Percentiles rank a stretch among this genome's conserved stretches.
Evolutionary conservation across 306 rosid genomes (phyloP).

Genomic region (Gillenia trifoliata): DNA sequence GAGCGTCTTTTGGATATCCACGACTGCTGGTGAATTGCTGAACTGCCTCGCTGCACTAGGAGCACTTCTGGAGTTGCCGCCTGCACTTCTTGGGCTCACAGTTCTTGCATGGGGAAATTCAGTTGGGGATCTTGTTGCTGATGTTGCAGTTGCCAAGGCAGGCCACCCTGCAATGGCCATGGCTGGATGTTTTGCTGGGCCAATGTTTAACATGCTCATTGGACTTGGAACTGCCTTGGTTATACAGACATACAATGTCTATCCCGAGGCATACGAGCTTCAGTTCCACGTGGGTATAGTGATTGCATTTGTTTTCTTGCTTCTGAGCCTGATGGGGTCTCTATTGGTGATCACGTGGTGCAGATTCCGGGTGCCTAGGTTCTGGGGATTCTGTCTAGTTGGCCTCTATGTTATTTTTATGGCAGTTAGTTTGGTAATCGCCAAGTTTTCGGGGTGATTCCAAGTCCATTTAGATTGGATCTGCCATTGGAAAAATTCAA

Average conservation of each 20-base stretch:
- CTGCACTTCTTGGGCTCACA: slow-evolving; percentile 76
- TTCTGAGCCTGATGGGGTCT: slow-evolving; percentile 92
- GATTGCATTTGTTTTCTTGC: slow-evolving; percentile 80
- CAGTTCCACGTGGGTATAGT: slow-evolving; percentile 76
- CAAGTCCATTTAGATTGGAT: background rate
- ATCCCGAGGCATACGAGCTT: slow-evolving; percentile 76
- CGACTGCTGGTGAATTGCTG: slow-evolving; percentile 81
- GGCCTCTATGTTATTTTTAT: slow-evolving; percentile 68
- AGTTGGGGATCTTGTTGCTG: slow-evolving; percentile 94
- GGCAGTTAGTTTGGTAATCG: slow-evolving; percentile 62
- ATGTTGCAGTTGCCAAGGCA: slow-evolving; percentile 90
- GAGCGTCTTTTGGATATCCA: slow-evolving; percentile 96
- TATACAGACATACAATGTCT: slow-evolving; percentile 60
- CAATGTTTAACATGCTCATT: slow-evolving; percentile 96
- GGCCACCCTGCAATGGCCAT: slow-evolving; percentile 96
- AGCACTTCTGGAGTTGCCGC: slow-evolving; percentile 60
- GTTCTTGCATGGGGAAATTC: slow-evolving; percentile 99
- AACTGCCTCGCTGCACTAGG: slow-evolving; percentile 84
- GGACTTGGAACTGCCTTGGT: slow-evolving; percentile 94
- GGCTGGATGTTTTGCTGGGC: slow-evolving; percentile 99
- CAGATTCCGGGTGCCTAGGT: slow-evolving; percentile 91
- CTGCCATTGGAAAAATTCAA: background rate
- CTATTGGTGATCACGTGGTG: slow-evolving; percentile 80
- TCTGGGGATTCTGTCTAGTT: slow-evolving; percentile 94
- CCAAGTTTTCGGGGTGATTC: slow-evolving; percentile 64